Percentiles rank a stretch among this genome's conserved stretches.
Evolutionary conservation across 129 eudicot genomes (phyloP).

Genomic region (Mikania micrantha): DNA sequence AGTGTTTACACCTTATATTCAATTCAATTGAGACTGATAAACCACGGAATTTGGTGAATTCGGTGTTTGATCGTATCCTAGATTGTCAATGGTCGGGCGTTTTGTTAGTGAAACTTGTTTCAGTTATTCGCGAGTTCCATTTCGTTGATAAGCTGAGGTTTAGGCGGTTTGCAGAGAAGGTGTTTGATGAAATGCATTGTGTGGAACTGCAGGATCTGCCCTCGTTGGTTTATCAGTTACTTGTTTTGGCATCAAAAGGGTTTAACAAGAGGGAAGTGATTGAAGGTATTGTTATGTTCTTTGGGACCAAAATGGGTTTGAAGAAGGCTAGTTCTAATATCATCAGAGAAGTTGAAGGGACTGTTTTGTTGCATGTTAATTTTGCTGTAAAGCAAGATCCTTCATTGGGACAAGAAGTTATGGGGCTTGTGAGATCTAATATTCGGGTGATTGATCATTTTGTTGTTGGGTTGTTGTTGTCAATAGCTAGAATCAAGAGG

Average conservation of each 20-base stretch:
- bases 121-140: slow-evolving; percentile 42
- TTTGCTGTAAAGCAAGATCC: slow-evolving; percentile 88
- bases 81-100: slow-evolving; percentile 44
- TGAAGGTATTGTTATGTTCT: slow-evolving; percentile 57
- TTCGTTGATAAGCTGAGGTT: slow-evolving; percentile 42
- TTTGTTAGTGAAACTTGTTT: slow-evolving; percentile 63
- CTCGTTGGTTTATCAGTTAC: slow-evolving; percentile 59
- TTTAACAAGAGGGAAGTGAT: slow-evolving; percentile 55
- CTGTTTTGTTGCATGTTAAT: slow-evolving; percentile 75
- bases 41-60: slow-evolving; percentile 26
- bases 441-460: slow-evolving; percentile 49
- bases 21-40: slow-evolving; percentile 36
- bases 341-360: slow-evolving; percentile 75
- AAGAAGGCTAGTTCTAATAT: slow-evolving; percentile 36
- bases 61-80: slow-evolving; percentile 33
- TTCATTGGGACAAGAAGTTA: slow-evolving; percentile 63
- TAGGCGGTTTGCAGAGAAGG: slow-evolving; percentile 55
- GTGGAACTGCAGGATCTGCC: slow-evolving; percentile 83
- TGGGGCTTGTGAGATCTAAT: slow-evolving; percentile 60
- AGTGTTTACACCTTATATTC: slow-evolving; percentile 39
- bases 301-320: slow-evolving; percentile 34
- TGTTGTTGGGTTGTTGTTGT: slow-evolving; percentile 54
- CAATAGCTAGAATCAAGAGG: slow-evolving; percentile 66
- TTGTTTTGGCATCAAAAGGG: slow-evolving; percentile 71
- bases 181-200: slow-evolving; percentile 46